Base-by-base conservation (phyloP, 192 early-diverging fungal species). In the Coemansia javaensis region DNA sequence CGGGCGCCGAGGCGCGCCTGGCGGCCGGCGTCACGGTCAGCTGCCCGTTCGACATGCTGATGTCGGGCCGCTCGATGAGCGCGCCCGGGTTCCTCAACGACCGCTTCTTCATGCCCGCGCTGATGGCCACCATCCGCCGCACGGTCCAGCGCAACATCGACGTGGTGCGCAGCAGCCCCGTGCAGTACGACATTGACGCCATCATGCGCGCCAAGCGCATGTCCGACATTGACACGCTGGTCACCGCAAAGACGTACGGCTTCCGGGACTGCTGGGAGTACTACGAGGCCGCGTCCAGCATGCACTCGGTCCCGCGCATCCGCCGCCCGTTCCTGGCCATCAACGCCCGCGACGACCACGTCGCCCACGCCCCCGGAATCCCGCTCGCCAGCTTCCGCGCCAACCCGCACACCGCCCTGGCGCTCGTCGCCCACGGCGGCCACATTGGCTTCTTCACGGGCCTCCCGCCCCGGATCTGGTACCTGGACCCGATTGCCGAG, bases 31-130 rank as follows among this genome's bases (percentile, higher is more conserved):
- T 88, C 24, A 81, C 85, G 3, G 79, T 98, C 15, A 84, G 80
- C 31, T 94, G 92, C 52, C 95, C 93, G 12, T 93, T 81, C 58
- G 90, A 94, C 59, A 77, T 94, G 17, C 41, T 82, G 25, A 50
- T 51, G 39, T 77, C 56, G 18, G 51, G 63, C 39, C 50, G 39
- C 5, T 58, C 50, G 24, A 72, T 77, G 49, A 81, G 63, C 62
- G 72, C 54, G 59, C 68, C 28, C 81, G 77, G 80, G 4, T 47
- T 61, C 22, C 47, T 70, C 24, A 83, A 82, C 20, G 55, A 79
- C 38, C 58, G 79, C 17, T 44, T 86, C 9, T 84, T 86, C 64
- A 79, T 78, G 27, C 65, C 60, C 0, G 53, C 53, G 0, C 77
- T 89, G 47, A 77, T 79, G 42, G 42, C 69, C 30, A 71, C 71